Evolutionary conservation across 148 eudicot genomes (phyloP).

Genomic region (Chenopodium suecicum): DNA sequence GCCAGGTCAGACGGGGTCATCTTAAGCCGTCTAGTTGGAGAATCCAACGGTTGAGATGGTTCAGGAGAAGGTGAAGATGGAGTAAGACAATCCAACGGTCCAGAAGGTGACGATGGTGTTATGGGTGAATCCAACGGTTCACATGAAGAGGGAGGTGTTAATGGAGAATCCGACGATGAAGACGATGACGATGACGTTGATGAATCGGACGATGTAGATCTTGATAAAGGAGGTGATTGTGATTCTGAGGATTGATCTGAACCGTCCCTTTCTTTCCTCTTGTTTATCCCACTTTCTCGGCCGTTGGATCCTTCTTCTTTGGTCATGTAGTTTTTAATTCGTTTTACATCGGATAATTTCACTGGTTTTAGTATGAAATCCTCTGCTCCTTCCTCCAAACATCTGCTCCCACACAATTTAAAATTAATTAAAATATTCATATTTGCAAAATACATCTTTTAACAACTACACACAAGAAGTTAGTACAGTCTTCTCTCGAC

Average conservation of each 20-base stretch:
- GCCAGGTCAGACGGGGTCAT: conserved; percentile 23
- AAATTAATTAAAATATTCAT: too few relatives aligned
- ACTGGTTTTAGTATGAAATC: conserved; percentile 82
- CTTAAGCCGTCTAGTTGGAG: conserved; percentile 51
- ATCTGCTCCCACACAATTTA: conserved; percentile 30
- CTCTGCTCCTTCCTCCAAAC: conserved; percentile 93
- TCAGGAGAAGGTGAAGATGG: conserved; percentile 23
- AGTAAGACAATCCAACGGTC: conserved; percentile 34
- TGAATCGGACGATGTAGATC: conserved; percentile 34
- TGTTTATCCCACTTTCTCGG: conserved; percentile 39
- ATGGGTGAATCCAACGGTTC: conserved; percentile 41
- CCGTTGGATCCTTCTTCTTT: conserved; percentile 38
- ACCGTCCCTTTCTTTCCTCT: conserved; percentile 54
- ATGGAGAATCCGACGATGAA: conserved; percentile 5
- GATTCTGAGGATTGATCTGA: conserved; percentile 36
- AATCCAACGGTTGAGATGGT: conserved; percentile 34
- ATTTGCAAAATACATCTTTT: too few relatives aligned
- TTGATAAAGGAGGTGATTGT: conserved; percentile 35
- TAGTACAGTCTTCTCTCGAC: too few relatives aligned
- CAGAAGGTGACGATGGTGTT: conserved; percentile 24
- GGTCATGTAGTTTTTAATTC: conserved; percentile 63
- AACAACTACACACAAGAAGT: too few relatives aligned
- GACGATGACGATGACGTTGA: conserved; percentile 29
- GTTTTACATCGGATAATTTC: conserved; percentile 65
- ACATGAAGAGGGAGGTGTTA: conserved; percentile 34